Conservation (phyloP, 371 early-diverging fungal genomes). For the Mucor indicus region DNA sequence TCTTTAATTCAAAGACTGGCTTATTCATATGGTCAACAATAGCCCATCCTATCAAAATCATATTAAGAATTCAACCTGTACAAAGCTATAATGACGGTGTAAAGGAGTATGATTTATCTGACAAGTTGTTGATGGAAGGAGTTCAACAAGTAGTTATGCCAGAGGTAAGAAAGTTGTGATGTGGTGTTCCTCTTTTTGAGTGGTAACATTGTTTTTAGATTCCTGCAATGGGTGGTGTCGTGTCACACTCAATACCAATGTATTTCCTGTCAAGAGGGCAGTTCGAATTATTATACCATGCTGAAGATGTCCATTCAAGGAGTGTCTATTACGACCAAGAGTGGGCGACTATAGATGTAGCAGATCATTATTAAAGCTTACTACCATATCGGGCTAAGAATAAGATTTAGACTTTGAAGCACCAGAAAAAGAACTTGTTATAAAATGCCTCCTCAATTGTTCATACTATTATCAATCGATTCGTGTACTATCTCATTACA, state of each 20-base stretch:
- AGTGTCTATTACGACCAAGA: conserved; percentile 60
- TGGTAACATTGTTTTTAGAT: conserved; percentile 12
- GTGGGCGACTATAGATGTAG: conserved; percentile 30
- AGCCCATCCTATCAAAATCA: conserved; percentile 51
- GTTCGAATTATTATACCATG: conserved; percentile 63
- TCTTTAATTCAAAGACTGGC: background rate
- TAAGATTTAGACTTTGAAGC: too few relatives aligned
- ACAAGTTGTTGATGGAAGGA: conserved; percentile 58
- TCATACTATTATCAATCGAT: too few relatives aligned
- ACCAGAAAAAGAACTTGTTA: too few relatives aligned
- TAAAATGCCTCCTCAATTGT: too few relatives aligned
- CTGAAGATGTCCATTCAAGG: conserved; percentile 62
- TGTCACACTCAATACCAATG: conserved; percentile 36
- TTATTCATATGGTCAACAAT: background rate
- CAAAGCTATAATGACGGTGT: conserved; percentile 58
- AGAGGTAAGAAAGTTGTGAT: conserved; percentile 51
- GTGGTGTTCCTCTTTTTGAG: background rate
- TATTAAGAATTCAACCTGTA: conserved; percentile 63
- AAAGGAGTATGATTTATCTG: conserved; percentile 57
- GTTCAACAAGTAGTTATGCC: conserved; percentile 54
- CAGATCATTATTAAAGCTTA: too few relatives aligned
- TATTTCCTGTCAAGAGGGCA: conserved; percentile 64
- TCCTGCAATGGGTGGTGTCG: conserved; percentile 15
- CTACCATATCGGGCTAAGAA: too few relatives aligned
- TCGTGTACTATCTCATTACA: too few relatives aligned